Conservation (phyloP, 148 eudicot species). For the Spergularia marina region DNA sequence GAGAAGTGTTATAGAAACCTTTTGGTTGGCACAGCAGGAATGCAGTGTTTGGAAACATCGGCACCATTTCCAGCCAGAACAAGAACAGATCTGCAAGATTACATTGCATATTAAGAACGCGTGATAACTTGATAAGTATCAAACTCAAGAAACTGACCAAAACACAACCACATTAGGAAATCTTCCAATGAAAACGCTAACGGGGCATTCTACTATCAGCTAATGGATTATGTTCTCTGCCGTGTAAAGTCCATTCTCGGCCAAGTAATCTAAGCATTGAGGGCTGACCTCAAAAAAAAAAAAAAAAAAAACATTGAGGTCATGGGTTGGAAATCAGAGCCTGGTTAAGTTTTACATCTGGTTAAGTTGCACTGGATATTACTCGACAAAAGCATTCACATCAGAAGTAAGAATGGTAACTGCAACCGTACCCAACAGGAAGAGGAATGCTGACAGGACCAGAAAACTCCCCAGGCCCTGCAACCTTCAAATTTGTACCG, state of each 20-base stretch:
- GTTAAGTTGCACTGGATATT: background rate
- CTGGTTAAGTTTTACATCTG: background rate
- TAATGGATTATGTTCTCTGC: no score
- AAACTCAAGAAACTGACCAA: no score
- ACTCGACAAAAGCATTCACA: background rate
- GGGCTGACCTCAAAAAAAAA: no score
- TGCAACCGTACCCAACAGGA: conserved; percentile 46
- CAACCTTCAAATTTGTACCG: conserved; percentile 45
- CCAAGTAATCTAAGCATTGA: no score
- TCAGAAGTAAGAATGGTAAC: background rate
- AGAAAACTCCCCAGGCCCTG: conserved; percentile 46
- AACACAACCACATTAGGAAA: no score
- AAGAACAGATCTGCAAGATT: conserved; percentile 51
- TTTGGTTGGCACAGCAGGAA: conserved; percentile 59
- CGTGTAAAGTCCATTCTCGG: no score
- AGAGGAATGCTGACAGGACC: conserved; percentile 59
- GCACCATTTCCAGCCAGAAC: conserved; percentile 61
- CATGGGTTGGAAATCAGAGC: background rate
- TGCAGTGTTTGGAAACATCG: conserved; percentile 55
- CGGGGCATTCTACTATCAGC: no score
- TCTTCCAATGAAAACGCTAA: no score
- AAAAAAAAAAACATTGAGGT: background rate
- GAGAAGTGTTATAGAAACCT: conserved; percentile 29
- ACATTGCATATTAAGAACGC: background rate
- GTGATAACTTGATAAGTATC: no score